Conservation (phyloP, 176 grass and related monocot genomes). For the Cenchrus fungigraminus region DNA sequence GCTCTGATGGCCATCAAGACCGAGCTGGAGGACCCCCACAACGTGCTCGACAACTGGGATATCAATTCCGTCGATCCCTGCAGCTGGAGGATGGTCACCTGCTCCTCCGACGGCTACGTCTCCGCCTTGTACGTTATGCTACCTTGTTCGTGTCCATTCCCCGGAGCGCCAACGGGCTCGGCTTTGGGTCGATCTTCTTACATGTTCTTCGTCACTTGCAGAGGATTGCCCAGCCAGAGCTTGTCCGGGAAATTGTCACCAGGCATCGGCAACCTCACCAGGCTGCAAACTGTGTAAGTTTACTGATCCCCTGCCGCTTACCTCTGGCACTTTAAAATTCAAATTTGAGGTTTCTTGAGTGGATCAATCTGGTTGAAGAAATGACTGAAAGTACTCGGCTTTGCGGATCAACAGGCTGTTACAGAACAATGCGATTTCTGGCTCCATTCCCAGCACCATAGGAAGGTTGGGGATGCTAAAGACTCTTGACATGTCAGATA, state of each 20-base stretch:
- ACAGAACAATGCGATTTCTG: constrained; percentile 91
- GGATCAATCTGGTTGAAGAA: not conserved
- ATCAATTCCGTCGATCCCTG: constrained; percentile 97
- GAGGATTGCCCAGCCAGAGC: constrained; percentile 88
- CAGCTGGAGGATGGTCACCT: constrained; percentile 99
- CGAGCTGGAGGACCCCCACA: constrained; percentile 74
- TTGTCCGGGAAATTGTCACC: constrained; percentile 81
- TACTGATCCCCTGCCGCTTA: not conserved
- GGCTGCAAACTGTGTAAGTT: constrained; percentile 89
- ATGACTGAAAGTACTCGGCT: not conserved
- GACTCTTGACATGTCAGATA: constrained; percentile 90
- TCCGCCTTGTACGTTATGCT: constrained; percentile 69
- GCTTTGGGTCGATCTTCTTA: constrained; percentile 1
- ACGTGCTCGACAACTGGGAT: constrained; percentile 95
- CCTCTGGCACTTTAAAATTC: not conserved
- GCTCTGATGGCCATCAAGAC: constrained; percentile 91
- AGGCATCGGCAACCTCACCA: constrained; percentile 83
- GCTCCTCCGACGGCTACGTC: constrained; percentile 84
- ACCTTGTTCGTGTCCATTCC: not conserved
- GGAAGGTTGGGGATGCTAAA: constrained; percentile 77
- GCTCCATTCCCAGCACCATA: constrained; percentile 68
- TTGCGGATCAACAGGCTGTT: constrained; percentile 62
- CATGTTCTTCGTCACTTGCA: constrained; percentile 17
- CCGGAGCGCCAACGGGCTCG: not conserved
- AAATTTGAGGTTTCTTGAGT: constrained; percentile 9